phyloP scores from a whole-genome alignment of 108 stramenopile species.

The Mayamaea pseudoterrestris region DNA sequence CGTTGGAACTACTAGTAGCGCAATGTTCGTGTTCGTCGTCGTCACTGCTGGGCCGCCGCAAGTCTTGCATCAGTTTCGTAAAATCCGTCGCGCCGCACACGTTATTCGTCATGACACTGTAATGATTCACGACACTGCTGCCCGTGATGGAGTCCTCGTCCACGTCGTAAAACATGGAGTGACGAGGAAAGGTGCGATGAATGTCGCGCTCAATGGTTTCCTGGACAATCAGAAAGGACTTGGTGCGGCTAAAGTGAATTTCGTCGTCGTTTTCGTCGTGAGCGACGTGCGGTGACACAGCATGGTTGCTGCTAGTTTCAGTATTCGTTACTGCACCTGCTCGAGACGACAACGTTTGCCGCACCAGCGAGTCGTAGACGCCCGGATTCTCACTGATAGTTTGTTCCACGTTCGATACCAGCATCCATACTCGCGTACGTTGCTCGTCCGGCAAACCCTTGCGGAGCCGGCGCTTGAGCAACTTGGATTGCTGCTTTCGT shows the following conservation, averaged over 20 bases:
- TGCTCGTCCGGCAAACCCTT: slow-evolving; percentile 48
- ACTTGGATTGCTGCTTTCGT: not conserved
- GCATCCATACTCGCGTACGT: slow-evolving; percentile 27
- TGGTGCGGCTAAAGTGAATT: not conserved
- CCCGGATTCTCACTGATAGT: slow-evolving; percentile 14
- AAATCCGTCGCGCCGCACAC: too few relatives aligned
- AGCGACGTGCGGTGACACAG: not conserved
- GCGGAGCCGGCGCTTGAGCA: slow-evolving; percentile 19
- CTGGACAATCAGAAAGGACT: slow-evolving; percentile 25
- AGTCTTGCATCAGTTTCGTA: too few relatives aligned
- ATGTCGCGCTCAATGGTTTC: slow-evolving; percentile 86
- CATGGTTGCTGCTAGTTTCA: not conserved
- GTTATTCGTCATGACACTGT: too few relatives aligned
- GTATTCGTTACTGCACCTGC: not conserved
- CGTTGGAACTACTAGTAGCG: not conserved
- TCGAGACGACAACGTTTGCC: slow-evolving; percentile 2
- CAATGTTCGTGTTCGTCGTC: slow-evolving; percentile 9
- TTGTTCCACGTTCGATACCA: slow-evolving; percentile 14
- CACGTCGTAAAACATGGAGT: slow-evolving; percentile 58
- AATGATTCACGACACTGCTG: not conserved
- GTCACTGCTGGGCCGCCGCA: too few relatives aligned
- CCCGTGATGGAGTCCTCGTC: slow-evolving; percentile 5
- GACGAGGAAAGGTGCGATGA: slow-evolving; percentile 81
- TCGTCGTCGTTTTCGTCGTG: slow-evolving; percentile 6
- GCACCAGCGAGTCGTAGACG: slow-evolving; percentile 26